Base-by-base conservation (phyloP, 371 early-diverging fungal species). In the Mortierella sp. region DNA sequence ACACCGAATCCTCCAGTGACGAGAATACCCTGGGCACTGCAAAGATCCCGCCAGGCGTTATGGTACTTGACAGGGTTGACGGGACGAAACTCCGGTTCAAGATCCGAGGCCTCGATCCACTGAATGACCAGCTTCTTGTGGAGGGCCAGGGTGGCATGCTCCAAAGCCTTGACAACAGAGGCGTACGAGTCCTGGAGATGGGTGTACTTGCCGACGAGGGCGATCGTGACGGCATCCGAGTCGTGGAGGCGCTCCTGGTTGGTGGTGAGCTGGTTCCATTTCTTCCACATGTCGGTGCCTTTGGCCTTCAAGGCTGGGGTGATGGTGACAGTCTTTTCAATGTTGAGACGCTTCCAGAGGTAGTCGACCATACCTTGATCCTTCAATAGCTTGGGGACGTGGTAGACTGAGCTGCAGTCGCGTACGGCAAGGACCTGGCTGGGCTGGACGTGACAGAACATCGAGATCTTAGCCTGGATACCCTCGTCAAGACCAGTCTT, bases 1-100 rank as follows among this genome's bases (percentile, higher is more conserved):
- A 89, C 90, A 75, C 99, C 99, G 89, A 99, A 99, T 35, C 99
- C 99, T 82, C 99, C 99, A 24, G 99, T 99, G 38, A 99, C 97
- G 14, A 99, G 90, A 71, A 99, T 96, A 75, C 99, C 99, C 85
- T 98, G 90, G 38, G 97, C 96, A 35, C 93, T 91, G 87, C 96
- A 95, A 74, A 99, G 88, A 43, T 90, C 89, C 85, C 95, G 92
- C 99, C 99, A 98, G 5, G 99, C 95, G 78, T 97, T 97, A 81
- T 97, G 95, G 90, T 96, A 98, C 89, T 97, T 97, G 87, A 94
- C 89, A 44, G 99, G 96, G 83, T 96, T 92, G 60, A 89, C 83
- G 73, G 90, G 88, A 79, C 93, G 91, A 41, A 92, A 91, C 54
- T 92, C 91, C 10, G 91, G 84, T 89, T 99, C 99, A 35, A 99